Percentiles rank a stretch among this genome's conserved stretches.
Conservation (phyloP, 2,329 filamentous ascomycete species). For the Magnaporthiopsis rhizophila region DNA sequence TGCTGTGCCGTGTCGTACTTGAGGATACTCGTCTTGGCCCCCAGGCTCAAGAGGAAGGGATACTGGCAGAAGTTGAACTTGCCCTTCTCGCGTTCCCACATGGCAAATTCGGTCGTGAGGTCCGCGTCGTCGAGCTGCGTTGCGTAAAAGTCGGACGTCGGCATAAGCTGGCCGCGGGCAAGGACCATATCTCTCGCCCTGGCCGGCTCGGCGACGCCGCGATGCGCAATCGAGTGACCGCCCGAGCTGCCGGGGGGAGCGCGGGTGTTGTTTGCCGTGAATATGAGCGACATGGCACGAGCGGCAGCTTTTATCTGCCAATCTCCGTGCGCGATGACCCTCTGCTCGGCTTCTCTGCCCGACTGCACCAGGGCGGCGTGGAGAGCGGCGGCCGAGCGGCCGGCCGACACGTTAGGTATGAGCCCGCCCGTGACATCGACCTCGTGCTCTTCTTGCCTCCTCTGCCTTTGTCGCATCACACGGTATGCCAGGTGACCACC, state of each 20-base stretch:
- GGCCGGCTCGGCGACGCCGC: conserved; percentile 12
- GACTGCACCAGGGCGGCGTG: conserved; percentile 63
- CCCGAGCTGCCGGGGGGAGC: conserved; percentile 23
- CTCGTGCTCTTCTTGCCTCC: conserved; percentile 50
- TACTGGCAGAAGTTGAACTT: conserved; percentile 90
- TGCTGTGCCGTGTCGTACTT: too few species aligned
- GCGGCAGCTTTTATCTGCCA: conserved; percentile 84
- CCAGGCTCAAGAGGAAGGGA: conserved; percentile 84
- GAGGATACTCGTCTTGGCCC: conserved; percentile 83
- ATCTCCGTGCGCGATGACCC: conserved; percentile 65
- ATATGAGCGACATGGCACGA: conserved; percentile 71
- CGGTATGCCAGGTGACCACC: conserved; percentile 76
- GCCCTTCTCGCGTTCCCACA: conserved; percentile 67
- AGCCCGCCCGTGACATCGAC: conserved; percentile 58
- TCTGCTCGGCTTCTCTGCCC: conserved; percentile 44
- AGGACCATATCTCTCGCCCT: conserved; percentile 33
- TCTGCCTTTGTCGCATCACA: conserved; percentile 62
- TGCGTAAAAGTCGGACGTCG: conserved; percentile 82
- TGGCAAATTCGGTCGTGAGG: conserved; percentile 75
- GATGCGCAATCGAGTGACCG: neutral
- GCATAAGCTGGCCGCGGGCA: conserved; percentile 58
- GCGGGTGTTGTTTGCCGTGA: conserved; percentile 65
- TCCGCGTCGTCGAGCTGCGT: conserved; percentile 81
- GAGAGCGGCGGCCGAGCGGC: conserved; percentile 60
- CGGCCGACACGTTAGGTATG: conserved; percentile 63